Percentiles rank a stretch among this genome's conserved stretches.
Evolutionary conservation across 495 filamentous ascomycete genomes (phyloP).

Genomic region (Annulohypoxylon maeteangense): DNA sequence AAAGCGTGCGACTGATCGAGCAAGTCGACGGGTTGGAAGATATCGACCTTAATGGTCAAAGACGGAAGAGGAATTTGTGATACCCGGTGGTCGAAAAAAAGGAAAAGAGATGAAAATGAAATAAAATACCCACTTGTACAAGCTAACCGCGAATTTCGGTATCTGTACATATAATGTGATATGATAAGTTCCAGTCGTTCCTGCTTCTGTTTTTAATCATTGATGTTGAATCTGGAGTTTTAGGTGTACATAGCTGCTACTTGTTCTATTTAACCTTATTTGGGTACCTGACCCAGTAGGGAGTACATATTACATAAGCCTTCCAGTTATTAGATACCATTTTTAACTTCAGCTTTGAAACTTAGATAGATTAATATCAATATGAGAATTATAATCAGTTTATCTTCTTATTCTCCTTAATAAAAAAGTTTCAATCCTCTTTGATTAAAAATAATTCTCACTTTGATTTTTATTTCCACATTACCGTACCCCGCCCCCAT

Average conservation of each 20-base stretch:
- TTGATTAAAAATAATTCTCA: too few species aligned
- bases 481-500: too few species aligned
- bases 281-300: too few species aligned
- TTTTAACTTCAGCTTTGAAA: not conserved
- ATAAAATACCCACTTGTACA: not conserved
- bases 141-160: not conserved
- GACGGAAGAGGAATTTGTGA: conserved; percentile 30
- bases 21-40: conserved; percentile 41
- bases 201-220: not conserved
- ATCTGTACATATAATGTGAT: not conserved
- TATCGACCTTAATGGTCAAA: conserved; percentile 37
- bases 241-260: not conserved
- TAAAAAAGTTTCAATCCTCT: too few species aligned
- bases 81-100: conserved; percentile 3
- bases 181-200: not conserved
- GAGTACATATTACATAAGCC: not conserved
- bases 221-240: not conserved
- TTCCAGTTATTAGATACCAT: not conserved
- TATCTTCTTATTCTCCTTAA: not conserved
- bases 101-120: not conserved
- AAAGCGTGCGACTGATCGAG: conserved; percentile 32
- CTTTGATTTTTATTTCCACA: too few species aligned
- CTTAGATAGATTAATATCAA: not conserved
- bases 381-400: not conserved
- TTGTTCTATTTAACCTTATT: not conserved